Base-by-base conservation (phyloP, 2,329 filamentous ascomycete species). In the Cladobotryum mycophilum region DNA sequence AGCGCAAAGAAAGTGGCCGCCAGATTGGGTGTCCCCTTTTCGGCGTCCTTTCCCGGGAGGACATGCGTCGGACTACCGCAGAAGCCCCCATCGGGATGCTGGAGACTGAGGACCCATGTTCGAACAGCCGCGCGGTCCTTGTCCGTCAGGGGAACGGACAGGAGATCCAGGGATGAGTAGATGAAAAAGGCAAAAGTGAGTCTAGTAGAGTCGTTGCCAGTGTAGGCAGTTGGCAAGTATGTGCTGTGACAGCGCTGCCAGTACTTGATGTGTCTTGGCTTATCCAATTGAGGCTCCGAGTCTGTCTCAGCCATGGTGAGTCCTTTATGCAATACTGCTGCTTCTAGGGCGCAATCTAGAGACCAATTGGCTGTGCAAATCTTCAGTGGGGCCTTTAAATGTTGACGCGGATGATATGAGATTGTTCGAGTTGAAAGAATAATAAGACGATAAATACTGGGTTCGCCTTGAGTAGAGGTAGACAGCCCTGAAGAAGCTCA, bases 171-270 rank as follows among this genome's bases (percentile, higher is more conserved):
- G 1, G 89, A 89, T 7, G 89, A 86, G 61, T 97, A 73, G 58
- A 86, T 91, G 74, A 99, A 96, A 74, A 86, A 95, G 58, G 84
- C 90, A 49, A 97, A 82, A 5, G 86, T 87, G 74, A 97, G 86
- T 61, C 93, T 90, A 61, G 86, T 92, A 59, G 89, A 89, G 72
- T 99, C 93, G 67, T 87, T 93, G 65, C 84, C 78, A 14, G 88
- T 95, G 73, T 97, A 99, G 55, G 82, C 78, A 42, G 84, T 79
- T 0, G 93, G 93, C 6, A 99, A 82, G 55, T 86, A 79, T 20
- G 85, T 86, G 65, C 86, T 86, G 57, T 93, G 79, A 67, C 92
- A 96, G 64, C 91, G 85, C 58, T 90, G 81, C 85, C 91, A 99
- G 78, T 96, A 99, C 64, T 86, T 89, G 65, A 93, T 75, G 67